Evolutionary conservation across 129 eudicot species (phyloP).

Genomic region (Chrysanthemum lavandulifolium): DNA sequence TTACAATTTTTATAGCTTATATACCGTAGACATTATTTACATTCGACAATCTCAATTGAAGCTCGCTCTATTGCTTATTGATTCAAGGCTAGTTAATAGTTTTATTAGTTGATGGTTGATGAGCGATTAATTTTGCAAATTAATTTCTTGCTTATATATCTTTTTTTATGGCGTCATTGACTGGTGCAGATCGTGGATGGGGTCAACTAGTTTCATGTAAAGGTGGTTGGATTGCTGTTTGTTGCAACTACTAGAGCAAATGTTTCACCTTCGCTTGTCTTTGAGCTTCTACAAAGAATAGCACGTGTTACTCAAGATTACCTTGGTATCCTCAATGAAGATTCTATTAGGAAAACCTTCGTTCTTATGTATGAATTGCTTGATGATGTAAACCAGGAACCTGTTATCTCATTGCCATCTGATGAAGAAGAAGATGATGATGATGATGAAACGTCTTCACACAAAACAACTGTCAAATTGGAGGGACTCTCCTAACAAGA

Average conservation of each 20-base stretch:
- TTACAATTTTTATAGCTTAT: background rate
- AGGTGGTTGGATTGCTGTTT: slow-evolving; percentile 90
- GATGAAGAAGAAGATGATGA: slow-evolving; percentile 40
- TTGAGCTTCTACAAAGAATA: slow-evolving; percentile 92
- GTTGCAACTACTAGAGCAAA: slow-evolving; percentile 93
- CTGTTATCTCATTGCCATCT: slow-evolving; percentile 37
- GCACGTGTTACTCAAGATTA: slow-evolving; percentile 95
- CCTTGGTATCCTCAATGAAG: slow-evolving; percentile 93
- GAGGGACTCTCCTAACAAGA: slow-evolving; percentile 46
- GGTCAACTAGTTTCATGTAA: slow-evolving; percentile 93
- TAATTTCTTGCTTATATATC: background rate
- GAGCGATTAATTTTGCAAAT: background rate
- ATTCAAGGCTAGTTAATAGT: background rate
- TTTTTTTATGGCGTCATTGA: slow-evolving; percentile 1
- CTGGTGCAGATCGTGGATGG: slow-evolving; percentile 86
- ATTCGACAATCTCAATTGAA: background rate
- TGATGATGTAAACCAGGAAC: slow-evolving; percentile 37
- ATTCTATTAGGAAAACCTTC: slow-evolving; percentile 79
- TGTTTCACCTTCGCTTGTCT: slow-evolving; percentile 78
- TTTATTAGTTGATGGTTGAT: slow-evolving; percentile 10
- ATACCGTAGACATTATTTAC: too few relatives aligned
- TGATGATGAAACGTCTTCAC: slow-evolving; percentile 6
- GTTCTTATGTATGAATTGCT: slow-evolving; percentile 93
- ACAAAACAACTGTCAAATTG: background rate
- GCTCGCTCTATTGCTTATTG: background rate